Evolutionary conservation across 2,329 filamentous ascomycete genomes (phyloP).

Genomic region (Penicillium aurantiogriseum): DNA sequence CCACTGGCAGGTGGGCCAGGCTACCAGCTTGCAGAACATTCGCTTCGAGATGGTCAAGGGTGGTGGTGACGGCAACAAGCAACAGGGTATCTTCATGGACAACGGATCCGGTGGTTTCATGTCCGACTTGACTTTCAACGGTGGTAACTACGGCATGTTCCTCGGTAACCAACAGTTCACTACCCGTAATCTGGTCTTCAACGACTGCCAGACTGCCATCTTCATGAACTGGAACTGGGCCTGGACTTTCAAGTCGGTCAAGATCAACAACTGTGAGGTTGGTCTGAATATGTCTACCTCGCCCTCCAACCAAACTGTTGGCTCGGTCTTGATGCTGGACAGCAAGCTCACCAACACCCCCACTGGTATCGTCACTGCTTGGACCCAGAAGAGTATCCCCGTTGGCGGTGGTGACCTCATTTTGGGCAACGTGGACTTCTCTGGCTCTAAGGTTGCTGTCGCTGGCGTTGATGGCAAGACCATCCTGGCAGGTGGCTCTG

Average conservation of each 20-base stretch:
- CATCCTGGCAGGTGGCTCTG: conserved; percentile 67
- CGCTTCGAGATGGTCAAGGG: conserved; percentile 75
- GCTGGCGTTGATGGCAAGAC: conserved; percentile 54
- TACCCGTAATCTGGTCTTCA: conserved; percentile 77
- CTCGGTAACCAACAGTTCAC: conserved; percentile 87
- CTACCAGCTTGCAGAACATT: conserved; percentile 76
- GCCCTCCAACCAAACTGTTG: conserved; percentile 68
- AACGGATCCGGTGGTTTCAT: conserved; percentile 83
- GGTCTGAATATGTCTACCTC: conserved; percentile 76
- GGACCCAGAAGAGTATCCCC: conserved; percentile 59
- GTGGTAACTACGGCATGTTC: conserved; percentile 74
- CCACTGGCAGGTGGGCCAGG: conserved; percentile 84
- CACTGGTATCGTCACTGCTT: conserved; percentile 75
- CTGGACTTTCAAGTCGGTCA: conserved; percentile 75
- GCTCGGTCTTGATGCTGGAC: conserved; percentile 80
- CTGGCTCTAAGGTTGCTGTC: conserved; percentile 66
- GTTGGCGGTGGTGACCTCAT: conserved; percentile 77
- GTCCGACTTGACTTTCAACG: conserved; percentile 79
- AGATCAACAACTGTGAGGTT: conserved; percentile 70
- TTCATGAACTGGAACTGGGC: conserved; percentile 93
- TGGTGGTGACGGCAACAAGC: conserved; percentile 61
- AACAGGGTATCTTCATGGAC: conserved; percentile 80
- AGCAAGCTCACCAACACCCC: conserved; percentile 73
- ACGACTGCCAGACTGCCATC: conserved; percentile 76
- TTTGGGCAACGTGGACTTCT: conserved; percentile 86